Conservation (phyloP, 2,329 filamentous ascomycete species). For the Colletotrichum siamense region DNA sequence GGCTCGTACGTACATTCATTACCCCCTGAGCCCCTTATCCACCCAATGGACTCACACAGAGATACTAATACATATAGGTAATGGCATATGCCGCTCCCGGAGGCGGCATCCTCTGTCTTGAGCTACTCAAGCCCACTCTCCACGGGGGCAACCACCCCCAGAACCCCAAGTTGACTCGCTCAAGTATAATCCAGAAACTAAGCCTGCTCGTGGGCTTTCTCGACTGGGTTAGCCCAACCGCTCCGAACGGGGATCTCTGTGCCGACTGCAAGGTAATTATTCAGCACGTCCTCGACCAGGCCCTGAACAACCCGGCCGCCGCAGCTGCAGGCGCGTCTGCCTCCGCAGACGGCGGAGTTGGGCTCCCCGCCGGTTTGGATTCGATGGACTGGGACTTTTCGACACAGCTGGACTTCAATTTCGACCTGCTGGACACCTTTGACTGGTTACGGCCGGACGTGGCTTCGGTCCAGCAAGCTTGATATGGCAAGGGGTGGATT, state of each 20-base stretch:
- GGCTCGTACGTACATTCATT: conserved; percentile 42
- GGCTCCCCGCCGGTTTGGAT: conserved; percentile 7
- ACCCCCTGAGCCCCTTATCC: background rate
- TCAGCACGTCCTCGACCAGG: conserved; percentile 54
- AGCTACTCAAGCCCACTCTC: conserved; percentile 46
- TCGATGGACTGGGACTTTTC: conserved; percentile 40
- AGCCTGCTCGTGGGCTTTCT: conserved; percentile 56
- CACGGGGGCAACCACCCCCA: conserved; percentile 33
- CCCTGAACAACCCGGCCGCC: conserved; percentile 43
- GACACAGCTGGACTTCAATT: conserved; percentile 43
- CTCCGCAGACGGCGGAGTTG: conserved; percentile 10
- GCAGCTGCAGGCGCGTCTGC: conserved; percentile 10
- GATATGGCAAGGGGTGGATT: background rate
- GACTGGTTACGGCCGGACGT: conserved; percentile 45
- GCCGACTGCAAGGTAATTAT: conserved; percentile 52
- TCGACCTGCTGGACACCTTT: conserved; percentile 55
- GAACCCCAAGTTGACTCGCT: conserved; percentile 44
- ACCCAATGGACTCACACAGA: background rate
- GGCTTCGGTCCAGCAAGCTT: background rate
- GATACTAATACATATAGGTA: conserved; percentile 33
- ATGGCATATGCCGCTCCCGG: conserved; percentile 56
- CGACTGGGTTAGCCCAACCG: conserved; percentile 53
- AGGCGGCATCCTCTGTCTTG: conserved; percentile 56
- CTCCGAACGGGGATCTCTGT: conserved; percentile 55
- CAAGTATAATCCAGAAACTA: conserved; percentile 56